Base-by-base conservation (phyloP, 2,329 filamentous ascomycete genomes). In the Trichoderma pleuroti region DNA sequence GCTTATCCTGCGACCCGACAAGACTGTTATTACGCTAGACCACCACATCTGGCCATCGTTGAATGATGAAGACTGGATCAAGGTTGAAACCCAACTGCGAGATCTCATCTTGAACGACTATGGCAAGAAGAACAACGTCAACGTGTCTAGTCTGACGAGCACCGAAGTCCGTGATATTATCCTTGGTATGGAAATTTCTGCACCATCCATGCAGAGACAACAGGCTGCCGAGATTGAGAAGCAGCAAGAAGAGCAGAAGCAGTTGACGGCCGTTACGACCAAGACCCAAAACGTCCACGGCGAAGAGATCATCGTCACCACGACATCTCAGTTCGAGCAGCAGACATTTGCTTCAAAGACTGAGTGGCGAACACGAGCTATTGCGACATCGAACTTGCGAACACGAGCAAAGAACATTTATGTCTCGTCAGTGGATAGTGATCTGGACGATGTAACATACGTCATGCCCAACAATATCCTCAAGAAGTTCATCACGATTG, bases 111-210 rank as follows among this genome's bases (percentile, higher is more conserved):
- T 99, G 75, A 98, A 98, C 75, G 96, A 99, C 80, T 99, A 99
- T 79, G 96, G 96, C 79, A 99, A 98, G 88, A 99, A 99, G 88
- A 99, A 99, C 86, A 99, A 98, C 76, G 96, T 99, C 84, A 99
- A 99, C 77, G 95, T 96, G 14, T 97, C 97, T 18, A 97, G 94
- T 80, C 86, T 99, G 82, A 99, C 96, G 1, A 97, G 90, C 79
- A 97, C 93, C 77, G 96, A 99, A 88, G 96, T 99, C 64, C 91
- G 96, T 76, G 96, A 99, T 78, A 98, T 99, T 77, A 99, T 99
- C 76, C 84, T 99, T 73, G 96, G 96, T 87, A 99, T 99, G 97
- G 97, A 99, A 80, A 99, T 99, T 71, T 97, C 93, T 72, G 97
- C 96, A 32, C 96, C 96, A 28, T 98, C 95, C 1, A 92, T 99